Evolutionary conservation across 345 rosid genomes (phyloP).

Genomic region (Punica granatum): DNA sequence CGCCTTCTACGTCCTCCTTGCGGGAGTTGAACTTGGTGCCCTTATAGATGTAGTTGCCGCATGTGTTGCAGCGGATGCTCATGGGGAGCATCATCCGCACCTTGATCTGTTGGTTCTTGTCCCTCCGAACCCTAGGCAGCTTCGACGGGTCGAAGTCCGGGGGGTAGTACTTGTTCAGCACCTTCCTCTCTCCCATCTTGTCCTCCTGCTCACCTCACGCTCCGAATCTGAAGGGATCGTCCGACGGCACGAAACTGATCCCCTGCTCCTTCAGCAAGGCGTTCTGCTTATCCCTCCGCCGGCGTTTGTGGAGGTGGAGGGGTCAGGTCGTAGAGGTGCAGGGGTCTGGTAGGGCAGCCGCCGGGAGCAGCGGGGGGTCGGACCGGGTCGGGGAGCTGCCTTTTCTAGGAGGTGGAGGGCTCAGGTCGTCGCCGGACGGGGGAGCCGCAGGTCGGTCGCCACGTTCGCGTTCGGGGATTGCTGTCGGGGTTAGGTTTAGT

Average conservation of each 20-base stretch:
- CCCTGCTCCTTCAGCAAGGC: background rate
- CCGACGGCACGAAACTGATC: background rate
- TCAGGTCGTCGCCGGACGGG: too few relatives aligned
- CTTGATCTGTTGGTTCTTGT: constrained; percentile 87
- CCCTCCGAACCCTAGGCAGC: constrained; percentile 64
- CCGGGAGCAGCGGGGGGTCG: too few relatives aligned
- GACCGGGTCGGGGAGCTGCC: too few relatives aligned
- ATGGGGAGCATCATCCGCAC: constrained; percentile 97
- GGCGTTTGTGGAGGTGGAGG: too few relatives aligned
- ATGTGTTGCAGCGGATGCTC: constrained; percentile 89
- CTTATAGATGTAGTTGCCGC: constrained; percentile 86
- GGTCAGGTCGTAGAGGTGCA: too few relatives aligned
- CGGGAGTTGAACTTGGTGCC: constrained; percentile 95
- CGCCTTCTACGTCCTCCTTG: constrained; percentile 81
- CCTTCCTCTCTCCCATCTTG: constrained; percentile 92
- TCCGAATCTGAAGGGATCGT: background rate
- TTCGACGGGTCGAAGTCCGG: constrained; percentile 92
- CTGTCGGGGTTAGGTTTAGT: too few relatives aligned
- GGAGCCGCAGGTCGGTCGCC: too few relatives aligned
- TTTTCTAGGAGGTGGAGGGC: too few relatives aligned
- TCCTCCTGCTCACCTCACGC: background rate
- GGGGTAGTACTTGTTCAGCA: constrained; percentile 82
- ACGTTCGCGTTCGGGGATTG: too few relatives aligned
- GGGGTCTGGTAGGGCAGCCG: too few relatives aligned
- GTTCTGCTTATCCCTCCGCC: too few relatives aligned